Base-by-base conservation (phyloP, 768 basidiomycete genomes). In the Auricularia auricula-judae region DNA sequence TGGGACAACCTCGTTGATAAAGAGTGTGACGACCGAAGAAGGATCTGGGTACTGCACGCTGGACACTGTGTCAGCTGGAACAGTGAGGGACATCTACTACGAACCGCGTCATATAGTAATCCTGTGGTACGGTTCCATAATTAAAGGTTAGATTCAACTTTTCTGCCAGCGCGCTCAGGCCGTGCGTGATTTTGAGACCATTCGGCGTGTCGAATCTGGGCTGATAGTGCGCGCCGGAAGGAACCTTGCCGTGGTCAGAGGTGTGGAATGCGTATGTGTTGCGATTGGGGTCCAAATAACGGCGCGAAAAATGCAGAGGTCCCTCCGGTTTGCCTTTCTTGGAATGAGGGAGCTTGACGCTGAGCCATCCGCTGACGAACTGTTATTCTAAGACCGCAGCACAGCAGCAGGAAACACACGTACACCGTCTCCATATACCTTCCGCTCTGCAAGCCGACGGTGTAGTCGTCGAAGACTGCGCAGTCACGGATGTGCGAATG, bases 341-440 rank as follows among this genome's bases (percentile, higher is more conserved):
- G 10, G 47, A 42, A 14, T 14, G 39, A 8, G 12, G 47, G 35
- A 85, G 74, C 56, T 86, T 79, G 1, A 80, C 81, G 62, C 80
- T 82, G 83, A 68, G 11, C 36, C 16, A 56, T n/a, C 23, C n/a
- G 63, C 47, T 51, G 47, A 18, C 47, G 21, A 51, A 12, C 11
- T 18, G 16, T 51, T 14, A 51, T 8, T 29, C 29, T 29, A 29
- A 5, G 18, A 18, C 18, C 47, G 18, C 47, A 7, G 12, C 39
- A 14, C 11, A 51, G 47, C 4, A 21, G 11, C 14, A 51, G 47
- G 21, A 5, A 51, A 3, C 47, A 18, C 16, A 18, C 47, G 8
- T 18, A 51, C 47, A 95, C 78, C 10, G 93, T 97, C 76, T 97
- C 94, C 87, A 96, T 89, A 72, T 95, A 96, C 29, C 91, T 79